phyloP scores from a whole-genome alignment of 257 asterid species.

The Nemophila menziesii region DNA sequence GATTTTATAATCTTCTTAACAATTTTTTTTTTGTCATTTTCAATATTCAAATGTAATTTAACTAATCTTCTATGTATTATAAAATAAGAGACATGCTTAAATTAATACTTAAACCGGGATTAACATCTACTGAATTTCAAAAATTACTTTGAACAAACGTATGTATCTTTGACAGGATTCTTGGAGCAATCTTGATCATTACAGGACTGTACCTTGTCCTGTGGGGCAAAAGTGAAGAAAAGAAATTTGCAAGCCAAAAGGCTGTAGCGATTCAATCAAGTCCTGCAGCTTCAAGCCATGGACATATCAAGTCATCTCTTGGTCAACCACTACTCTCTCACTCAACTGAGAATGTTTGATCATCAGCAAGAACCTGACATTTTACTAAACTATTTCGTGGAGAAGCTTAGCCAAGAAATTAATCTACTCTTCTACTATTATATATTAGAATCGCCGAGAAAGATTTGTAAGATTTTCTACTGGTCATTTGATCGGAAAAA shows the following conservation, averaged over 20 bases:
- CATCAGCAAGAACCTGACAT: conserved; percentile 15
- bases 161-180: conserved; percentile 36
- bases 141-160: not conserved
- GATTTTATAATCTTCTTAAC: too few relatives aligned
- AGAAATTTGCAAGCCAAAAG: conserved; percentile 34
- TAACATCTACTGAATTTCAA: too few relatives aligned
- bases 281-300: conserved; percentile 25
- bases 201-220: conserved; percentile 75
- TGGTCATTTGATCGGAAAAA: too few relatives aligned
- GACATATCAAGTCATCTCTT: conserved; percentile 57
- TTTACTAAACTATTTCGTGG: conserved; percentile 21
- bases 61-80: too few relatives aligned
- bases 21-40: too few relatives aligned
- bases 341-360: conserved; percentile 50
- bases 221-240: conserved; percentile 91
- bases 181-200: conserved; percentile 82
- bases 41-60: too few relatives aligned
- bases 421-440: conserved; percentile 26
- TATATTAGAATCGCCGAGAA: conserved; percentile 11
- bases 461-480: too few relatives aligned
- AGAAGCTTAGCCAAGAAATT: conserved; percentile 3
- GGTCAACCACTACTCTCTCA: conserved; percentile 73
- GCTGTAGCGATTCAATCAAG: conserved; percentile 40
- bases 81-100: too few relatives aligned
- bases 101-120: too few relatives aligned